Conservation (phyloP, 1,284 basidiomycete species). For the Serendipita sp. region DNA sequence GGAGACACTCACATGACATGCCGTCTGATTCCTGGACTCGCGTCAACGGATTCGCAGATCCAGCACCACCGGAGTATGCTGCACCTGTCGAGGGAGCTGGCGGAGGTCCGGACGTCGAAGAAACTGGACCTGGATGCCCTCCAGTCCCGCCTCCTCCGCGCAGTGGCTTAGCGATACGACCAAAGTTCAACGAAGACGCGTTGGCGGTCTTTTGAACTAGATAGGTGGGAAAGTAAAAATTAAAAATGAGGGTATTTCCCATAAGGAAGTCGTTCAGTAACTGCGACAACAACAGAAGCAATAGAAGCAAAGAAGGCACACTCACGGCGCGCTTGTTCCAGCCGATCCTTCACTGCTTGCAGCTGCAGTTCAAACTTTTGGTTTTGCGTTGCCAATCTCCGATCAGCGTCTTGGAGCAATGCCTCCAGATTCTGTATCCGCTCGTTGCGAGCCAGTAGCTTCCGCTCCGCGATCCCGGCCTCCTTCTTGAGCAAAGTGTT, state of each 20-base stretch:
- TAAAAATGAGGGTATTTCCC: background rate
- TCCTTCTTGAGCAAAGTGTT: constrained; percentile 97
- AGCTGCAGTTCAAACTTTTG: constrained; percentile 91
- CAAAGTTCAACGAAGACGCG: constrained; percentile 64
- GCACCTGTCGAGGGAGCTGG: constrained; percentile 17
- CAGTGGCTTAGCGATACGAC: constrained; percentile 91
- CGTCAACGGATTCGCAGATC: constrained; percentile 43
- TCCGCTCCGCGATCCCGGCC: constrained; percentile 90
- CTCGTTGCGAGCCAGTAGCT: constrained; percentile 89
- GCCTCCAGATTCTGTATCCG: constrained; percentile 93
- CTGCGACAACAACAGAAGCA: background rate
- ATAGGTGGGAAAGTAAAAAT: constrained; percentile 4
- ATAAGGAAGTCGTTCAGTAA: background rate
- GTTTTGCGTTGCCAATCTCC: constrained; percentile 80
- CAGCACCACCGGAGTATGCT: constrained; percentile 26
- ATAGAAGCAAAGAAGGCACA: constrained; percentile 10
- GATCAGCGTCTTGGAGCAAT: constrained; percentile 84
- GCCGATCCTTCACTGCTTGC: constrained; percentile 78
- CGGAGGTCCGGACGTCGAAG: constrained; percentile 26
- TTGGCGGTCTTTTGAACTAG: constrained; percentile 64
- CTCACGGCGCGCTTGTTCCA: constrained; percentile 84
- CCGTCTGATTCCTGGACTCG: constrained; percentile 67
- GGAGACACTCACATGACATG: constrained; percentile 22
- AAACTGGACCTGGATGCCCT: no score
- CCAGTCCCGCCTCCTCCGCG: constrained; percentile 57